Evolutionary conservation across 139 green algal genomes (phyloP).

Genomic region (Asterochloris erici): DNA sequence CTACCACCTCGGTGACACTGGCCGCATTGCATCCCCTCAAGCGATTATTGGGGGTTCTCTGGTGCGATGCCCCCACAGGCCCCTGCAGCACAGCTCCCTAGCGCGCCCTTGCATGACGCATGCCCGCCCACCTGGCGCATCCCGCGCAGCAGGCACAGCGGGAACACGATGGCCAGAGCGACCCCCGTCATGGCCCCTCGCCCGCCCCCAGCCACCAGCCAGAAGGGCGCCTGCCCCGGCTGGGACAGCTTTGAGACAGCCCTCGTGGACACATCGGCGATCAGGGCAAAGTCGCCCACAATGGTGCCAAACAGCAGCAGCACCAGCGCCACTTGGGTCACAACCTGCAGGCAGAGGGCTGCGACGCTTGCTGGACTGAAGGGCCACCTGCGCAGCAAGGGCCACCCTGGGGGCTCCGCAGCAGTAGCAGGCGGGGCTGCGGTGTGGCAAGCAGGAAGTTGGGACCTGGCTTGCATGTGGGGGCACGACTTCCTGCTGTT

Average conservation of each 20-base stretch:
- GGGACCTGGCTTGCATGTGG: neutral
- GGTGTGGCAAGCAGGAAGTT: neutral
- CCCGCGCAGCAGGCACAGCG: constrained; percentile 60
- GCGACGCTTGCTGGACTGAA: neutral
- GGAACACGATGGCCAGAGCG: constrained; percentile 51
- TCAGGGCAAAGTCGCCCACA: constrained; percentile 68
- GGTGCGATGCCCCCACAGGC: too few species aligned
- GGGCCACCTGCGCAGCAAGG: neutral
- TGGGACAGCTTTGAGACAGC: constrained; percentile 12
- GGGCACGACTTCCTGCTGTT: neutral
- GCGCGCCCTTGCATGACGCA: too few species aligned
- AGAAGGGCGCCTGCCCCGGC: constrained; percentile 4
- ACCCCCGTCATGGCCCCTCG: constrained; percentile 53
- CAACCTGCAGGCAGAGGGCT: constrained; percentile 33
- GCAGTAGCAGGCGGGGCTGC: neutral
- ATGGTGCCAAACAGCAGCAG: constrained; percentile 79
- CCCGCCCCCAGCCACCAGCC: constrained; percentile 39
- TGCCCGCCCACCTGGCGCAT: constrained; percentile 52
- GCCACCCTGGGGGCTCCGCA: too few species aligned
- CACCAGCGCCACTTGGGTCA: constrained; percentile 64
- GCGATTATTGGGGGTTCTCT: too few species aligned
- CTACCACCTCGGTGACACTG: too few species aligned
- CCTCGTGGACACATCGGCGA: constrained; percentile 31
- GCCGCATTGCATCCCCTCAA: too few species aligned
- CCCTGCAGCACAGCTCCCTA: too few species aligned